Conservation (phyloP, 2,329 filamentous ascomycete species). For the Zymoseptoria passerinii region DNA sequence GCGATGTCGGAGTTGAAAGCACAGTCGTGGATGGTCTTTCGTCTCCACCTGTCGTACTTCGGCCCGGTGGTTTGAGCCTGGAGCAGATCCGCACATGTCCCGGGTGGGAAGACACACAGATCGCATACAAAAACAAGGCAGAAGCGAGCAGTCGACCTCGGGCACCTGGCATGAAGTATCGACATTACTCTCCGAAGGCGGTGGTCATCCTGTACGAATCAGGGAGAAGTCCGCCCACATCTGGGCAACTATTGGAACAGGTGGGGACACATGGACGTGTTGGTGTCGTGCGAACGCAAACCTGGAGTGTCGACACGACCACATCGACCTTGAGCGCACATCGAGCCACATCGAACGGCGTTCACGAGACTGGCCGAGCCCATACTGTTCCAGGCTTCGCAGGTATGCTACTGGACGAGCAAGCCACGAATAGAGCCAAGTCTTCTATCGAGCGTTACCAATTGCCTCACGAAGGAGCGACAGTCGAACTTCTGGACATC, state of each 20-base stretch:
- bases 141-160: slow-evolving; percentile 59
- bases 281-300: slow-evolving; percentile 35
- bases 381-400: slow-evolving; percentile 19
- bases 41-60: slow-evolving; percentile 68
- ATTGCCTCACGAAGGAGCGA: neutral
- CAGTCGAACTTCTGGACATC: slow-evolving; percentile 54
- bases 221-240: slow-evolving; percentile 27
- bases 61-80: slow-evolving; percentile 80
- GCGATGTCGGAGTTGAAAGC: slow-evolving; percentile 85
- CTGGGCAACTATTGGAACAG: slow-evolving; percentile 25
- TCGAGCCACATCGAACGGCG: slow-evolving; percentile 9
- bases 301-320: slow-evolving; percentile 22
- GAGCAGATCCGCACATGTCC: slow-evolving; percentile 64
- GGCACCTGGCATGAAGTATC: slow-evolving; percentile 98
- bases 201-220: slow-evolving; percentile 63
- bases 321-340: neutral
- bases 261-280: slow-evolving; percentile 22
- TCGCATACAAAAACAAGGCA: slow-evolving; percentile 70
- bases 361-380: slow-evolving; percentile 15
- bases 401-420: slow-evolving; percentile 19
- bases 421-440: slow-evolving; percentile 8
- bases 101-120: slow-evolving; percentile 72
- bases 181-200: slow-evolving; percentile 90
- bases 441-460: slow-evolving; percentile 2
- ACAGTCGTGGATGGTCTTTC: slow-evolving; percentile 91